Percentiles rank a stretch among this genome's conserved stretches.
These are phyloP conservation scores for Talaromyces ruber DNA, from an alignment of 495 filamentous ascomycete species.

Conservation along the genomic window DNA sequence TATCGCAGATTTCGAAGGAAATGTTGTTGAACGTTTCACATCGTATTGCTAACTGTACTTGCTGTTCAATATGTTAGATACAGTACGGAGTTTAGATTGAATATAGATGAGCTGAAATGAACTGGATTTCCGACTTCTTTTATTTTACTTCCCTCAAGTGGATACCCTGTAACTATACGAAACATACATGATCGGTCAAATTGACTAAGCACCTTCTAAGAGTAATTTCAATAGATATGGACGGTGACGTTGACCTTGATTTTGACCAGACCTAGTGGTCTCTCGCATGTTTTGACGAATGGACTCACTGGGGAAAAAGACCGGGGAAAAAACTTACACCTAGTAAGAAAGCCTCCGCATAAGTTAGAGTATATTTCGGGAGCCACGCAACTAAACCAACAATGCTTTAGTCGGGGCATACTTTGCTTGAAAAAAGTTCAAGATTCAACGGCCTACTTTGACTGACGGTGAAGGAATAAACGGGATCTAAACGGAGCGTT, in stretches of 20 bases:
- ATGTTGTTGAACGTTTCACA: neutral
- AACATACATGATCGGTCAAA: neutral
- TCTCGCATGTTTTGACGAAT: neutral
- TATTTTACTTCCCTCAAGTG: neutral
- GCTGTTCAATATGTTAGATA: neutral
- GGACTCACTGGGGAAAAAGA: neutral
- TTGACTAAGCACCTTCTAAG: neutral
- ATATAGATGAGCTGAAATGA: neutral
- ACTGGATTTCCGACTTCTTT: neutral
- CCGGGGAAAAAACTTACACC: neutral
- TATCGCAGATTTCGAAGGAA: neutral
- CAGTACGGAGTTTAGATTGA: neutral
- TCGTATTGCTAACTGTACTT: neutral
- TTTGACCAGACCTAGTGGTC: neutral
- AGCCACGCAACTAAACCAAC: neutral
- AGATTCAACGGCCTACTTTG: neutral
- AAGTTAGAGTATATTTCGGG: neutral
- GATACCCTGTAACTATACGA: constrained; percentile 1
- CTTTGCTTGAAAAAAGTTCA: neutral
- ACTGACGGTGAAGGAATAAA: neutral
- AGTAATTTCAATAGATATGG: neutral
- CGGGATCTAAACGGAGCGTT: neutral
- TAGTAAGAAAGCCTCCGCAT: neutral
- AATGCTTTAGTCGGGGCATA: neutral
- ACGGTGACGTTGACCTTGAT: constrained; percentile 2